These are phyloP conservation scores for Spergularia marina DNA, from an alignment of 148 eudicot species.

Conservation along the genomic window DNA sequence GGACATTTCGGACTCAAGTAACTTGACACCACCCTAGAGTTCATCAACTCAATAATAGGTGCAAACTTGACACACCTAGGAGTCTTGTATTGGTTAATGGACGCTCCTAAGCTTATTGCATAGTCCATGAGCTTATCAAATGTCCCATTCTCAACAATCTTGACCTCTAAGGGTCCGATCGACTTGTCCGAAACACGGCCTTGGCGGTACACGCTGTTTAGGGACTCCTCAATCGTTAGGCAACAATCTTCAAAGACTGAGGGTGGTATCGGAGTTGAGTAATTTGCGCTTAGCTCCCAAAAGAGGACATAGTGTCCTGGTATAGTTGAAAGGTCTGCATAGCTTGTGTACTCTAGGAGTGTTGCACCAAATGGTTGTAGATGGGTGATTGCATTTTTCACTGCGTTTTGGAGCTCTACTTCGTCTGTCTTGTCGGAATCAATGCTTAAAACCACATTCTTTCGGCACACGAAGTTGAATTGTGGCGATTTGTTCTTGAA, in stretches of 20 bases:
- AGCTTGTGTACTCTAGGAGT: constrained; percentile 70
- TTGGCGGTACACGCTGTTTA: constrained; percentile 73
- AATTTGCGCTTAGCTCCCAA: constrained; percentile 54
- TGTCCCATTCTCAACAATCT: constrained; percentile 62
- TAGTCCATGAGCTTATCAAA: constrained; percentile 79
- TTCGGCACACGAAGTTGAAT: constrained; percentile 70
- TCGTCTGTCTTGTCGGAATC: constrained; percentile 83
- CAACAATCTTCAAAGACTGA: constrained; percentile 71
- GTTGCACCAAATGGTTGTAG: constrained; percentile 50
- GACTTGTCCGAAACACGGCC: constrained; percentile 76
- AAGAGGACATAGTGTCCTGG: constrained; percentile 80
- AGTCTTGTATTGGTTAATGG: constrained; percentile 91
- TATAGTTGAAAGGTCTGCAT: constrained; percentile 47
- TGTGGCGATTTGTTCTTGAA: constrained; percentile 84
- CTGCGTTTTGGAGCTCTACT: constrained; percentile 68
- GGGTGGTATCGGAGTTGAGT: constrained; percentile 46
- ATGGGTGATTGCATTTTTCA: constrained; percentile 50
- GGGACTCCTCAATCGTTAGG: constrained; percentile 59
- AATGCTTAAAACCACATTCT: constrained; percentile 69
- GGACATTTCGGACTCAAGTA: constrained; percentile 91
- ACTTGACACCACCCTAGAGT: constrained; percentile 54
- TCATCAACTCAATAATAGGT: constrained; percentile 78
- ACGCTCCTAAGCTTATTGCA: constrained; percentile 91
- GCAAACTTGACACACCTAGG: constrained; percentile 87
- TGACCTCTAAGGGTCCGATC: constrained; percentile 66